Evolutionary conservation across 2,329 filamentous ascomycete genomes (phyloP), one percentile per base, ranked within the genome.

Genomic region (Talaromyces sp.): DNA sequence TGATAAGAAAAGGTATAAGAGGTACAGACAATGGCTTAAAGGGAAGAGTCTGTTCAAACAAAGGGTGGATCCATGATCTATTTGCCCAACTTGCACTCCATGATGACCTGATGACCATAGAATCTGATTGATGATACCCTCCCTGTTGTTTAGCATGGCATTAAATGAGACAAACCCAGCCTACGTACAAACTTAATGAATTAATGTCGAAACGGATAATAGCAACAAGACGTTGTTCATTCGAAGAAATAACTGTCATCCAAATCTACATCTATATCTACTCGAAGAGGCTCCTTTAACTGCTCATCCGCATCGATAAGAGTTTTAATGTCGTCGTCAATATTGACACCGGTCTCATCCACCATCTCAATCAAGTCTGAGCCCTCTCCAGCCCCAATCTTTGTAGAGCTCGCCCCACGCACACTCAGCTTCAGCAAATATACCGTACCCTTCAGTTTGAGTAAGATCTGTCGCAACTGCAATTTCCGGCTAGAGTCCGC

Each of bases 21-120:
- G 93, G 9, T 99, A 99, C 77, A 82, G 88, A 70, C 96, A 97
- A 77, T 99, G 95, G 93, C 81, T 99, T 72, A 85, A 88, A 66
- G 93, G 93, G 18, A 98, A 97, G 80, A 96, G 92, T 70, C 84
- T 98, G 70, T 98, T 98, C 76, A 98, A 98, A 78, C 93, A 97
- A 81, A 86, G 88, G 52, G 81, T 83, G 67, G 81, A 83, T 42
- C 12, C 54, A 2, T 57, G 54, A 57, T 57, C 21, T 33, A 12
- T 12, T 12, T 9, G 25, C 50, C 25, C 50, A 18, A n/a, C 33
- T 33, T 23, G 11, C 9, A 8, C n/a, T 14, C 11, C 1, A 52
- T 52, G 4, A 54, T n/a, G 48, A 21, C 28, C 23, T 54, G 48
- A 37, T 18, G 31, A 37, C 28, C 31, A 21, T 54, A 54, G 31